Evolutionary conservation across 768 basidiomycete genomes (phyloP).

Genomic region (Austroboletus eburneus): DNA sequence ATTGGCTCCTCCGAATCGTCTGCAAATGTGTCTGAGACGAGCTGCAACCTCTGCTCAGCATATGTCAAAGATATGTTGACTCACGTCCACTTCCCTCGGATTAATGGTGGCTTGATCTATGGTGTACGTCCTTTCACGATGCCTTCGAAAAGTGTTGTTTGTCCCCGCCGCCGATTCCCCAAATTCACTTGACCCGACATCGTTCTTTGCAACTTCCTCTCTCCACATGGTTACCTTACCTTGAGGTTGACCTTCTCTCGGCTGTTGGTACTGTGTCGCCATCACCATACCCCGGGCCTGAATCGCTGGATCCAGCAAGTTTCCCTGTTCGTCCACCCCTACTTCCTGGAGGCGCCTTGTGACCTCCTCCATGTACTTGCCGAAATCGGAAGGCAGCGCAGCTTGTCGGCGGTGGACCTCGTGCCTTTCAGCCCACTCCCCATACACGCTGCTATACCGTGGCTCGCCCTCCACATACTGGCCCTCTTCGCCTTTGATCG

Average conservation of each 20-base stretch:
- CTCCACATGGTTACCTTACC: constrained; percentile 52
- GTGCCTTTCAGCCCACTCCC: constrained; percentile 29
- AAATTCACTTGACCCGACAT: constrained; percentile 17
- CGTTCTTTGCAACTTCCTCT: constrained; percentile 46
- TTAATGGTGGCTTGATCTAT: constrained; percentile 12
- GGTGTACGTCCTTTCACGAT: constrained; percentile 8
- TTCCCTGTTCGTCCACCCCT: constrained; percentile 28
- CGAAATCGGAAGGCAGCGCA: constrained; percentile 23
- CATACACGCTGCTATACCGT: constrained; percentile 29
- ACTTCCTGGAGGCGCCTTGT: constrained; percentile 35
- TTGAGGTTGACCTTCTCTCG: constrained; percentile 15
- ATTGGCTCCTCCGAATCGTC: constrained; percentile 17
- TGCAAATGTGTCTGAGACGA: constrained; percentile 5
- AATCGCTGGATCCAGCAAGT: constrained; percentile 17
- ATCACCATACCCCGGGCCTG: constrained; percentile 5
- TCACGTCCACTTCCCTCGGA: constrained; percentile 22
- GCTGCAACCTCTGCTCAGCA: neutral
- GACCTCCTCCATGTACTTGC: constrained; percentile 27
- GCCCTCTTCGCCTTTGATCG: constrained; percentile 5
- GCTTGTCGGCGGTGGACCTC: constrained; percentile 26
- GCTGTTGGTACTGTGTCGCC: constrained; percentile 4
- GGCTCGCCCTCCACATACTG: constrained; percentile 3
- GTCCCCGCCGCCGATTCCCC: constrained; percentile 15
- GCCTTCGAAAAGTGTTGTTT: constrained; percentile 14
- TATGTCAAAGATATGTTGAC: constrained; percentile 1